Base-by-base conservation (phyloP, 2,329 filamentous ascomycete genomes). In the Graphium sp. region DNA sequence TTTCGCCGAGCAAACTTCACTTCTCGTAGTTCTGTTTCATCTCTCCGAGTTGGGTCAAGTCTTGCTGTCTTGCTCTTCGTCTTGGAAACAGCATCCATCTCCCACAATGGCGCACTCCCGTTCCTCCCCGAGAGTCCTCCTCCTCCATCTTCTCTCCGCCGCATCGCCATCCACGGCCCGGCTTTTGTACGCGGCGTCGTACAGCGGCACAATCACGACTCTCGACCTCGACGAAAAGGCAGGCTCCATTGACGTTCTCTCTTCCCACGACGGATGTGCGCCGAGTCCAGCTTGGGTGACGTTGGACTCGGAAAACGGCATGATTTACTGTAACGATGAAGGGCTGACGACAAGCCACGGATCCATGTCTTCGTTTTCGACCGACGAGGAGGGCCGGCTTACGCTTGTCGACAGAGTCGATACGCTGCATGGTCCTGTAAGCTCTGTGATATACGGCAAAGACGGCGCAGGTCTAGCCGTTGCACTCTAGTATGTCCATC, bases 291-390 rank as follows among this genome's bases (percentile, higher is more conserved):
- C 67, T 8, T 78, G 72, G 70, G 49, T 77, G 32, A 64, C 65
- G 13, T 53, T 71, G 13, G 62, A 71, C 41, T 45, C 53, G 32
- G 41, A 50, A 25, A 55, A 58, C 34, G 51, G 52, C 14, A 45
- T 57, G 9, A 50, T 78, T 8, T 72, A 66, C 49, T 77, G 71
- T 46, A 39, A 67, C 24, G 62, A 78, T 37, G 73, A 78, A 52
- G 65, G 59, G 14, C 48, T 61, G 24, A 43, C 44, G 14, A 37
- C 44, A 5, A 42, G 49, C n/a, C 56, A 65, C 35, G 66, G 64
- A 28, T 55, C 57, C 2, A 45, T 76, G 32, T 44, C 46, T 7
- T 49, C 53, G 4, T 55, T 60, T 32, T 39, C 39, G 18, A 50
- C 52, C 12, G 47, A 40, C 16, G 23, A 34, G 4, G 44, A 57